These are phyloP conservation scores for Penicillium italicum DNA, from an alignment of 2,329 filamentous ascomycete genomes.

Conservation along the genomic window DNA sequence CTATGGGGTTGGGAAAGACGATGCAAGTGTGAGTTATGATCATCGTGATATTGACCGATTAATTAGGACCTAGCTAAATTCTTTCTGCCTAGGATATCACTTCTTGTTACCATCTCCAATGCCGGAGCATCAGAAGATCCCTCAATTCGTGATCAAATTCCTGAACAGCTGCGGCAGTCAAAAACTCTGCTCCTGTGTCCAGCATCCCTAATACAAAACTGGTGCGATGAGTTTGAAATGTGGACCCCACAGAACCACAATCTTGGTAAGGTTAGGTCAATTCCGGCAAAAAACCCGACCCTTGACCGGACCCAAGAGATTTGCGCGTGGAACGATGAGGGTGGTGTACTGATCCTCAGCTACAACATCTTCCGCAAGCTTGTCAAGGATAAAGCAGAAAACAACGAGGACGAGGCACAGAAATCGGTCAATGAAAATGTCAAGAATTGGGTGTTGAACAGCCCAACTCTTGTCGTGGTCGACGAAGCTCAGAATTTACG, in stretches of 20 bases:
- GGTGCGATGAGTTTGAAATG: conserved; percentile 69
- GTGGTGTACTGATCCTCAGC: conserved; percentile 73
- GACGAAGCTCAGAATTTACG: conserved; percentile 85
- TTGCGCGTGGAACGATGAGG: conserved; percentile 57
- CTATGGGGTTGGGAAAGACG: conserved; percentile 90
- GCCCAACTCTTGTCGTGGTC: conserved; percentile 70
- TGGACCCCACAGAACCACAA: conserved; percentile 59
- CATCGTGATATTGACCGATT: no score
- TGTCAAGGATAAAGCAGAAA: background rate
- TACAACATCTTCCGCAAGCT: conserved; percentile 61
- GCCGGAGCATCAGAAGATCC: conserved; percentile 59
- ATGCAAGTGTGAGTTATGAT: conserved; percentile 67
- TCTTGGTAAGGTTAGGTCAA: conserved; percentile 51
- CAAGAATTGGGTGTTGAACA: conserved; percentile 52
- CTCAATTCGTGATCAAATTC: conserved; percentile 63
- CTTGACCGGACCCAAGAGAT: conserved; percentile 40
- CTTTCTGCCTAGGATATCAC: conserved; percentile 55
- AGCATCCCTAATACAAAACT: conserved; percentile 71
- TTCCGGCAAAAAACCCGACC: conserved; percentile 27
- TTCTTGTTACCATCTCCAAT: conserved; percentile 71
- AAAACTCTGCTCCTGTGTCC: conserved; percentile 74
- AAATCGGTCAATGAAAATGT: conserved; percentile 24
- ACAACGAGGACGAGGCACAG: conserved; percentile 38
- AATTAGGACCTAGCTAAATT: background rate
- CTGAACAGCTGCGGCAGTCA: conserved; percentile 58